Evolutionary conservation across 1,284 basidiomycete species (phyloP), one percentile per base, ranked within the genome.

Genomic region (Puccinia coronata): DNA sequence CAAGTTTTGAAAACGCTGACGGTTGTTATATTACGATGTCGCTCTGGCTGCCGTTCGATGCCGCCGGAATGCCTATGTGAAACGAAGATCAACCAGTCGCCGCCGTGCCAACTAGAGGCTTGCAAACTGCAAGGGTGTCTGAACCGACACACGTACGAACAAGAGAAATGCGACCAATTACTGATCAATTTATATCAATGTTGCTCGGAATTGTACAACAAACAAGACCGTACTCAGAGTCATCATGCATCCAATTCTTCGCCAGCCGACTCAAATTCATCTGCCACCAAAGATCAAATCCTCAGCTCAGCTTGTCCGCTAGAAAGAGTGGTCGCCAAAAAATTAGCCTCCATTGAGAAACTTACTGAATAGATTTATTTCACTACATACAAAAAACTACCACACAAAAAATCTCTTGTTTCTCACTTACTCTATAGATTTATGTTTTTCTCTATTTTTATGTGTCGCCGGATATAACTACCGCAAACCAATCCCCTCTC

Each of bases 61-160:
- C n/a, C n/a, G n/a, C n/a, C n/a, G n/a, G n/a, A n/a, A n/a, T n/a
- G n/a, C n/a, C n/a, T n/a, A n/a, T n/a, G n/a, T n/a, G n/a, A n/a
- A n/a, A 72, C 18, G 34, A 14, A 72, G 70, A 31, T 72, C 1
- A 72, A 72, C 55, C 70, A 72, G 49, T 51, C 51, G 28, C 70
- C 73, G 39, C 73, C 73, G 55, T 75, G 73, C 39, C 73, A 75
- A 75, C 31, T 31, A 28, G 55, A 61, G 31, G 41, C 73, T 18
- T 75, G 73, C 31, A 59, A 63, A 36, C 34, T 75, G 39, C 73
- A 75, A 63, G 59, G 55, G 9, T 75, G 73, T 61, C 31, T 75
- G 25, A 75, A 75, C 39, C 12, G 39, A 36, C 43, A 75, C 31
- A 75, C 73, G 43, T 75, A 75, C n/a, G 43, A 36, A 28, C 73